Evolutionary conservation across 768 basidiomycete genomes (phyloP).

Genomic region (Russula olivacea): DNA sequence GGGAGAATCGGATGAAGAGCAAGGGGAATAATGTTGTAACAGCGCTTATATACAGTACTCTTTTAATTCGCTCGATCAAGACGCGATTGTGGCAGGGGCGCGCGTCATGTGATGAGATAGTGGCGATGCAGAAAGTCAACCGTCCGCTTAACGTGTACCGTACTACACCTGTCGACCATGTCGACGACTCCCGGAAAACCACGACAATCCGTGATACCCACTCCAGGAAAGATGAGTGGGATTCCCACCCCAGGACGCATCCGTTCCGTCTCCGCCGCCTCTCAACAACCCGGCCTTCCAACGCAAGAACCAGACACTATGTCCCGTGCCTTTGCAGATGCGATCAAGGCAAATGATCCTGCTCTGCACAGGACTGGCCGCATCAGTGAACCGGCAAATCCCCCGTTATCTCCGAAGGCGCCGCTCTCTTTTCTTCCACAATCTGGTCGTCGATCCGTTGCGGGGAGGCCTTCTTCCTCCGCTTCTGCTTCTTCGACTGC

Average conservation of each 20-base stretch:
- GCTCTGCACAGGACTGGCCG: conserved; percentile 54
- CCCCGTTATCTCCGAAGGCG: conserved; percentile 42
- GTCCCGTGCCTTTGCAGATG: conserved; percentile 70
- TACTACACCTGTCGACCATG: conserved; percentile 29
- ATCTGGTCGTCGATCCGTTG: conserved; percentile 40
- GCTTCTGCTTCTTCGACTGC: conserved; percentile 49
- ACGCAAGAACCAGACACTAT: conserved; percentile 50
- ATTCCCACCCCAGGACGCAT: conserved; percentile 71
- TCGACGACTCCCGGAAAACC: conserved; percentile 41
- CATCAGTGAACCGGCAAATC: conserved; percentile 36
- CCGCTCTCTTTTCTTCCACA: conserved; percentile 34
- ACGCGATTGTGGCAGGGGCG: conserved; percentile 20
- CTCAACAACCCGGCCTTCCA: conserved; percentile 31
- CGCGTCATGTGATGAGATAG: conserved; percentile 18
- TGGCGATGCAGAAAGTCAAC: not conserved
- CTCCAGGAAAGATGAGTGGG: conserved; percentile 41
- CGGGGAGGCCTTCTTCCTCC: conserved; percentile 56
- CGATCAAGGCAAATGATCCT: conserved; percentile 76
- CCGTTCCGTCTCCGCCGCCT: conserved; percentile 55
- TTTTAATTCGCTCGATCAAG: not conserved
- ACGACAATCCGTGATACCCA: conserved; percentile 41
- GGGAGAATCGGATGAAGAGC: conserved; percentile 25
- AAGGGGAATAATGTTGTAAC: not conserved
- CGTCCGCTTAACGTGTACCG: conserved; percentile 1
- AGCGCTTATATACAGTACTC: not conserved